A percentile compares a stretch with the other conserved stretches of the same genome.
Evolutionary conservation across 192 early-diverging fungal genomes (phyloP).

Genomic region (Geosiphon pyriformis): DNA sequence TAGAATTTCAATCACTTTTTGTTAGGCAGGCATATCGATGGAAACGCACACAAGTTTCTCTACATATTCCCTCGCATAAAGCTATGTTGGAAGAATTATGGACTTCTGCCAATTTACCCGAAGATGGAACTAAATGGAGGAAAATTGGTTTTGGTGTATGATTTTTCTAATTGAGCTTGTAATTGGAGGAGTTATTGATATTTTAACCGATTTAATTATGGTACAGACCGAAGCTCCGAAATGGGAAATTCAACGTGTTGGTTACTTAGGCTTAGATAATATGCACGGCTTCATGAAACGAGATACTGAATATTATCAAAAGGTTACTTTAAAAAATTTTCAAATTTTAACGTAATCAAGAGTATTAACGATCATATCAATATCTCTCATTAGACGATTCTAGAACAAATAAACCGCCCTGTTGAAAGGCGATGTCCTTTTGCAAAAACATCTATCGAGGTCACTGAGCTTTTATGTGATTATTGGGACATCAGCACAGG

Average conservation of each 20-base stretch:
- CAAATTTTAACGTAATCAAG: neutral
- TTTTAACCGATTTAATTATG: slow-evolving; percentile 14
- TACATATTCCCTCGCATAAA: slow-evolving; percentile 47
- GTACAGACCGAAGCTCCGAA: slow-evolving; percentile 52
- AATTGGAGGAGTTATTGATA: slow-evolving; percentile 4
- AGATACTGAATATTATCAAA: slow-evolving; percentile 41
- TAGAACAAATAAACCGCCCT: slow-evolving; percentile 39
- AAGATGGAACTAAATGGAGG: slow-evolving; percentile 52
- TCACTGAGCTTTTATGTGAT: slow-evolving; percentile 60
- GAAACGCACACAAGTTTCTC: slow-evolving; percentile 43
- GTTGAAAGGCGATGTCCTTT: slow-evolving; percentile 52
- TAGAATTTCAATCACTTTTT: slow-evolving; percentile 62
- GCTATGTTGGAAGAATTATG: slow-evolving; percentile 50
- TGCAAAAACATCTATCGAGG: slow-evolving; percentile 55
- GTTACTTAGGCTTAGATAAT: slow-evolving; percentile 58
- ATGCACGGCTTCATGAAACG: slow-evolving; percentile 50
- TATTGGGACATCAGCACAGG: slow-evolving; percentile 64
- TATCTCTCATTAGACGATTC: slow-evolving; percentile 33
- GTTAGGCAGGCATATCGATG: slow-evolving; percentile 51
- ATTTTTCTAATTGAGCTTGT: neutral
- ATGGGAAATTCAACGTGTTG: slow-evolving; percentile 56
- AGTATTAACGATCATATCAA: slow-evolving; percentile 5
- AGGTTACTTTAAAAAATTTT: slow-evolving; percentile 25
- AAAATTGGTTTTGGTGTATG: slow-evolving; percentile 61
- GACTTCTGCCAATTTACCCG: slow-evolving; percentile 38